Evolutionary conservation across 2,329 filamentous ascomycete genomes (phyloP), one percentile per base, ranked within the genome.

Genomic region (Thielaviopsis ethacetica): DNA sequence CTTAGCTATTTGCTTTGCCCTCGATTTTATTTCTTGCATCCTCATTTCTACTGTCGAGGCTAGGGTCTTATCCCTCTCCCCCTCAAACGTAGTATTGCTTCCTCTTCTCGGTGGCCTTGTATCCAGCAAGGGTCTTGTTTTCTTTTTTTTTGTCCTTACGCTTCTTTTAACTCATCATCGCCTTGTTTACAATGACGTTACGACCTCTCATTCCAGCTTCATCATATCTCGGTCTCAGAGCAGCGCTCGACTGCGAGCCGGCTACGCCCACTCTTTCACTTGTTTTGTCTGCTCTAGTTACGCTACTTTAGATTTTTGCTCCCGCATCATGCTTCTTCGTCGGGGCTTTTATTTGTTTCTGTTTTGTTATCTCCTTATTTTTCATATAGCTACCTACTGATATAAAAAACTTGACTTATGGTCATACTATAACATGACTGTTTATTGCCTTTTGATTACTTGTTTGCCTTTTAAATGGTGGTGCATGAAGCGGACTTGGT

Each of bases 301-400:
- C 53, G 13, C 53, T 2, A 21, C 38, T 34, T 41, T 55, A 34
- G 53, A 55, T 24, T n/a, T 1, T 41, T 55, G 30, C 53, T 34
- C 38, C 21, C 24, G 30, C 30, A 30, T 26, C 24, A 55, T 34
- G 13, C 30, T 55, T 55, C n/a, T 24, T 6, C 26, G 15, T 44
- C 26, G 30, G 24, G 51, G 15, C 41, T 61, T 58, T 51, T 56
- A 38, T 51, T 57, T 51, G 30, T 27, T 57, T 22, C 34, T 55
- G 12, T 56, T 22, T 17, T 38, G 55, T 54, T 57, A n/a, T 44
- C 21, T 30, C n/a, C 12, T 17, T 30, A 54, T 26, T 53, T 53
- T 22, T 26, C 6, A 17, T 53, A 26, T 26, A n/a, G 5, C 24
- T 59, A n/a, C 51, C 19, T 41, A 22, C 24, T 19, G 27, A 38